phyloP scores from a whole-genome alignment of 495 filamentous ascomycete genomes.

The Neurospora africana region DNA sequence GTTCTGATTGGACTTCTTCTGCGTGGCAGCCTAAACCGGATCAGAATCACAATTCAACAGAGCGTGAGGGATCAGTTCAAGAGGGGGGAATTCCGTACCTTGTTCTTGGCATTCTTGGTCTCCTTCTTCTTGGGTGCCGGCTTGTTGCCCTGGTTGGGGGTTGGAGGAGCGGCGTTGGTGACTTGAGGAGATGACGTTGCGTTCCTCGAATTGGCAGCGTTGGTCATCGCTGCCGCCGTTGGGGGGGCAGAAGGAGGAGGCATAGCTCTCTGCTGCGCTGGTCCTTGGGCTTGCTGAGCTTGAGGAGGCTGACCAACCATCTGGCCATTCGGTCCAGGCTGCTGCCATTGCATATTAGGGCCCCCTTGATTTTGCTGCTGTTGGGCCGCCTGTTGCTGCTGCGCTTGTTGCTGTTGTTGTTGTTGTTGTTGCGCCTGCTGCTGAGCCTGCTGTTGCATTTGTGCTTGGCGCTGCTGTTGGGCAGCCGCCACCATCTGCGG shows the following conservation, averaged over 20 bases:
- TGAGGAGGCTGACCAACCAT: slow-evolving; percentile 52
- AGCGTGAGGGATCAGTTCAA: slow-evolving; percentile 22
- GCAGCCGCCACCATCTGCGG: slow-evolving; percentile 23
- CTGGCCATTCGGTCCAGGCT: slow-evolving; percentile 45
- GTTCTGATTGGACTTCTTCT: slow-evolving; percentile 58
- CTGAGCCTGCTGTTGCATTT: slow-evolving; percentile 25
- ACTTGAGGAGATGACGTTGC: slow-evolving; percentile 74
- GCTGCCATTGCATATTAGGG: slow-evolving; percentile 45
- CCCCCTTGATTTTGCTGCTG: slow-evolving; percentile 24
- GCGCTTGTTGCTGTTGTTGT: slow-evolving; percentile 4
- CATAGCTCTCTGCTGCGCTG: slow-evolving; percentile 64
- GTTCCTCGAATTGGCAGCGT: slow-evolving; percentile 43
- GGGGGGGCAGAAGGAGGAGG: slow-evolving; percentile 74
- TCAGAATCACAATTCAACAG: slow-evolving; percentile 18
- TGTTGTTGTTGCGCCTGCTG: slow-evolving; percentile 18
- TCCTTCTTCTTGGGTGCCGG: slow-evolving; percentile 80
- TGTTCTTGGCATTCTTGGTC: slow-evolving; percentile 52
- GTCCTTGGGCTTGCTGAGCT: slow-evolving; percentile 50
- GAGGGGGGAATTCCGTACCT: slow-evolving; percentile 50
- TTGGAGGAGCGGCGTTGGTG: slow-evolving; percentile 67
- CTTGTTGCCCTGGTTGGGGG: slow-evolving; percentile 71
- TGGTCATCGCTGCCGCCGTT: slow-evolving; percentile 41
- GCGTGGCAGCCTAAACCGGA: slow-evolving; percentile 43
- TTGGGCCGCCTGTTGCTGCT: slow-evolving; percentile 25
- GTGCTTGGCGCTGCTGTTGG: slow-evolving; percentile 20